Evolutionary conservation across 805 yeast genomes (phyloP).

Genomic region (Candida cerambycidarum): DNA sequence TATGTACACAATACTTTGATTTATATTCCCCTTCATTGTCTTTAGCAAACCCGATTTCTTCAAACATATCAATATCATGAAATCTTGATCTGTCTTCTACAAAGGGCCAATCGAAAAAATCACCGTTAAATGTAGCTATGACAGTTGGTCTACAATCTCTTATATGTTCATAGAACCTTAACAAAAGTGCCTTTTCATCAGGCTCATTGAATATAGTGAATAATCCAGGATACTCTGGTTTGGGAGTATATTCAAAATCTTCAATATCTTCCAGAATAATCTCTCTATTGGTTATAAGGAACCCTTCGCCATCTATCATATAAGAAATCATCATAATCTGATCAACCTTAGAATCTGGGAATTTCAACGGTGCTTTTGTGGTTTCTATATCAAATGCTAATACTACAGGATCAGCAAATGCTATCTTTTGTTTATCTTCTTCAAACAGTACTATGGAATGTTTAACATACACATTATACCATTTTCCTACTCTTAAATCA

Average conservation of each 20-base stretch:
- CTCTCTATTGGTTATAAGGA: conserved; percentile 87
- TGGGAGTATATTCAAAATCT: conserved; percentile 97
- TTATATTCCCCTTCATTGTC: conserved; percentile 92
- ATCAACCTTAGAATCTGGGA: conserved; percentile 89
- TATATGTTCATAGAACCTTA: conserved; percentile 84
- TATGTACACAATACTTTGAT: conserved; percentile 87
- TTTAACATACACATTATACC: conserved; percentile 80
- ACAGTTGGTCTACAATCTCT: conserved; percentile 89
- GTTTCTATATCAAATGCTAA: conserved; percentile 98
- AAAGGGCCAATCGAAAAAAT: conserved; percentile 98
- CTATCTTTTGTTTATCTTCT: conserved; percentile 72
- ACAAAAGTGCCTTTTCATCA: conserved; percentile 73
- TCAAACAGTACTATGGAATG: conserved; percentile 53
- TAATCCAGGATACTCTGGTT: conserved; percentile 89
- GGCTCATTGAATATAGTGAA: conserved; percentile 89
- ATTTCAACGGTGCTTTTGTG: conserved; percentile 91
- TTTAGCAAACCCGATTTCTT: conserved; percentile 90
- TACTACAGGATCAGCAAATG: conserved; percentile 97
- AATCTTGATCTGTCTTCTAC: conserved; percentile 83
- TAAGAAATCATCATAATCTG: conserved; percentile 98
- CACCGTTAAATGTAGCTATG: conserved; percentile 98
- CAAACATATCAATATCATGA: conserved; percentile 84
- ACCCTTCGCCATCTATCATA: conserved; percentile 98
- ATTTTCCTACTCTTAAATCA: conserved; percentile 86
- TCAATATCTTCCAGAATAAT: conserved; percentile 93